Percentiles rank a stretch among this genome's conserved stretches.
phyloP scores from a whole-genome alignment of 306 rosid species.

The Rosa persica region DNA sequence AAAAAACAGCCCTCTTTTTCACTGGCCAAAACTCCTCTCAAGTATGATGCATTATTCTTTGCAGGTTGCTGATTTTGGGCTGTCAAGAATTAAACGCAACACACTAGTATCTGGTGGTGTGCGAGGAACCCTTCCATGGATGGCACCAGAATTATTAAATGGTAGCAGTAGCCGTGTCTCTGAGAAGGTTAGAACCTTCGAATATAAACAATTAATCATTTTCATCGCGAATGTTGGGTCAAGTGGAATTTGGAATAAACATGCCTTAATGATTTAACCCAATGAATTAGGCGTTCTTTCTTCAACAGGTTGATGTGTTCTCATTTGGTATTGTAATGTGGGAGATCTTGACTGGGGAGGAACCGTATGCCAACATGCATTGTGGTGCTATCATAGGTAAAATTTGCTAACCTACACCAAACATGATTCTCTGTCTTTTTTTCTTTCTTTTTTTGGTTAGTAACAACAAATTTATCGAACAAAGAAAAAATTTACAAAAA shows the following conservation, averaged over 20 bases:
- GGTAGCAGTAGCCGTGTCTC: slow-evolving; percentile 82
- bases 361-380: slow-evolving; percentile 92
- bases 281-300: slow-evolving; percentile 9
- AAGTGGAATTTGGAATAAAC: neutral
- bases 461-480: too few species aligned
- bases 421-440: neutral
- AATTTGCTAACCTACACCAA: slow-evolving; percentile 2
- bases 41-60: neutral
- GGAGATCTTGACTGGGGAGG: slow-evolving; percentile 96
- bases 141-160: slow-evolving; percentile 91
- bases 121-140: slow-evolving; percentile 98
- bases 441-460: too few species aligned
- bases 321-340: slow-evolving; percentile 92
- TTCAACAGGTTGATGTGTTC: slow-evolving; percentile 77
- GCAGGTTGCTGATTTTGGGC: slow-evolving; percentile 92
- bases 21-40: neutral
- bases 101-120: slow-evolving; percentile 94
- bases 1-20: neutral
- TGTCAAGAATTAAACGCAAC: slow-evolving; percentile 85
- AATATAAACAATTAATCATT: slow-evolving; percentile 8
- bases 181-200: slow-evolving; percentile 66
- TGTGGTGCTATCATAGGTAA: slow-evolving; percentile 95
- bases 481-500: too few species aligned
- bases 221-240: neutral
- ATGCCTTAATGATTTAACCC: slow-evolving; percentile 17